Percentiles rank a stretch among this genome's conserved stretches.
phyloP scores from a whole-genome alignment of 768 basidiomycete species.

The Asterophora lycoperdoides region DNA sequence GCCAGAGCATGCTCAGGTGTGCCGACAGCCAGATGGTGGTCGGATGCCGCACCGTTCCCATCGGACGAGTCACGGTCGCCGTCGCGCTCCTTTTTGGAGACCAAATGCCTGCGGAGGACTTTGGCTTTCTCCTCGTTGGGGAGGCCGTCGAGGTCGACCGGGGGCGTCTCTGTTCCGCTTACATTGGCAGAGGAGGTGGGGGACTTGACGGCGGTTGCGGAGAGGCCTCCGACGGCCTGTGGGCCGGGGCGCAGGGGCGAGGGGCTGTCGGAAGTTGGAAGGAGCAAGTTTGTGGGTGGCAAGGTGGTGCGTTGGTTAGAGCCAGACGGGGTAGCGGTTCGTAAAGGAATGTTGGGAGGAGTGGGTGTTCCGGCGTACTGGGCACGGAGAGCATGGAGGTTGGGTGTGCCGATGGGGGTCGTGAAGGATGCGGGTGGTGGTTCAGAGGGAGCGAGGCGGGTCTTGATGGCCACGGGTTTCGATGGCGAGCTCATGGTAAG shows the following conservation, averaged over 20 bases:
- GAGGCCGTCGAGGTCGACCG: conserved; percentile 51
- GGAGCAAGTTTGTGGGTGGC: conserved; percentile 7
- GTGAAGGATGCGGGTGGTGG: conserved; percentile 26
- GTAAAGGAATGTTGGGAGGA: conserved; percentile 51
- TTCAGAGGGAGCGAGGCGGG: conserved; percentile 17
- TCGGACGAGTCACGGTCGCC: conserved; percentile 23
- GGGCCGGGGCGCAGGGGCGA: conserved; percentile 14
- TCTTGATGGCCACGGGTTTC: conserved; percentile 48
- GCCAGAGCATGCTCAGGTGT: conserved; percentile 18
- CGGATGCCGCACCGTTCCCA: conserved; percentile 21
- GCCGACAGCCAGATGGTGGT: conserved; percentile 26
- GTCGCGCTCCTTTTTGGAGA: conserved; percentile 66
- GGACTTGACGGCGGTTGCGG: conserved; percentile 29
- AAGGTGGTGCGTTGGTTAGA: conserved; percentile 16
- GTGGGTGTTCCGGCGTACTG: conserved; percentile 59
- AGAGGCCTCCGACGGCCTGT: conserved; percentile 31
- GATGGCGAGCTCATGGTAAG: conserved; percentile 49
- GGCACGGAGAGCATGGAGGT: conserved; percentile 59
- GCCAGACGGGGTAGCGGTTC: conserved; percentile 19
- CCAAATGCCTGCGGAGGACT: conserved; percentile 76
- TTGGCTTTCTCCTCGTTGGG: conserved; percentile 82
- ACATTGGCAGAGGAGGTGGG: conserved; percentile 17
- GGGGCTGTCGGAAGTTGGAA: conserved; percentile 3
- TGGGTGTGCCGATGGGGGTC: conserved; percentile 56
- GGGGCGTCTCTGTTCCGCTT: conserved; percentile 28